phyloP scores from a whole-genome alignment of 1,284 basidiomycete genomes.

The Anthracocystis walkeri region DNA sequence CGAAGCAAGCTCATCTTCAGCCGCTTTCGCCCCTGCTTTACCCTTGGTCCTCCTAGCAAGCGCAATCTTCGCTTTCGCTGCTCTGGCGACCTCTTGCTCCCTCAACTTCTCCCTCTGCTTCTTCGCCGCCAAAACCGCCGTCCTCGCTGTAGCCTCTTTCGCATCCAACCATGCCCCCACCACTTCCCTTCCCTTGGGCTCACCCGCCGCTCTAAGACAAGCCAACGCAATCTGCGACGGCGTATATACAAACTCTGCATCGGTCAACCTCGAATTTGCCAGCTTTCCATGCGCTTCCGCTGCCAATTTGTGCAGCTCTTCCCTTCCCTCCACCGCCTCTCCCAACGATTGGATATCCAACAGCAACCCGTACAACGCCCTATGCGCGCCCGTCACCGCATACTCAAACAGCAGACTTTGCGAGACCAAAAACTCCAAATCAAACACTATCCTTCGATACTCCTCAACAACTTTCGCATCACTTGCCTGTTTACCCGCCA shows the following conservation, averaged over 20 bases:
- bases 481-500: slow-evolving; percentile 71
- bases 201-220: slow-evolving; percentile 72
- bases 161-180: slow-evolving; percentile 75
- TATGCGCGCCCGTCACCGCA: slow-evolving; percentile 88
- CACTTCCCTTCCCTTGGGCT: slow-evolving; percentile 70
- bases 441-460: slow-evolving; percentile 82
- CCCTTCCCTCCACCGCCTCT: slow-evolving; percentile 16
- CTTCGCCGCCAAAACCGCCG: slow-evolving; percentile 13
- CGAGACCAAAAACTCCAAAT: slow-evolving; percentile 93
- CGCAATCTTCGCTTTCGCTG: slow-evolving; percentile 27
- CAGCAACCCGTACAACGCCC: slow-evolving; percentile 88
- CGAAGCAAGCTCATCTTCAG: slow-evolving; percentile 31
- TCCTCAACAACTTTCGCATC: slow-evolving; percentile 76
- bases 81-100: slow-evolving; percentile 21
- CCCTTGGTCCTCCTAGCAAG: slow-evolving; percentile 22
- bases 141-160: slow-evolving; percentile 23
- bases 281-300: slow-evolving; percentile 37
- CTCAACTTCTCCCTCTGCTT: slow-evolving; percentile 9
- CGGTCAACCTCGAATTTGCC: slow-evolving; percentile 80
- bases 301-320: slow-evolving; percentile 42
- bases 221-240: slow-evolving; percentile 95
- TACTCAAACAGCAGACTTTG: slow-evolving; percentile 95
- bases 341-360: slow-evolving; percentile 83
- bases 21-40: slow-evolving; percentile 40
- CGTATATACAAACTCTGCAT: slow-evolving; percentile 89